Evolutionary conservation across 1,284 basidiomycete genomes (phyloP).

Genomic region (Sphagnurus paluster): DNA sequence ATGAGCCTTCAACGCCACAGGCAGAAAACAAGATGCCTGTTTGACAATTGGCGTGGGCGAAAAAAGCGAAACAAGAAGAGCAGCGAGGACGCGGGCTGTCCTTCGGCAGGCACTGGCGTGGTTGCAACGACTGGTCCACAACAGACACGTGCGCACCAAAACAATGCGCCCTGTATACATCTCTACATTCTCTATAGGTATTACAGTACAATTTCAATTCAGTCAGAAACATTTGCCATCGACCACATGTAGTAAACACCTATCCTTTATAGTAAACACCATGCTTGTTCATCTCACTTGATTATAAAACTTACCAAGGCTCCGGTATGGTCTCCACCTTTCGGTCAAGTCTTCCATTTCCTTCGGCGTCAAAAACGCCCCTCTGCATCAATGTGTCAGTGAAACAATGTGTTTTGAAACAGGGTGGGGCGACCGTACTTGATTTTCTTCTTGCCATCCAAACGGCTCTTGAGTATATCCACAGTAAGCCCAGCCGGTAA

Average conservation of each 20-base stretch:
- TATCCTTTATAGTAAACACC: slow-evolving; percentile 20
- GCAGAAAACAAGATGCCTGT: slow-evolving; percentile 13
- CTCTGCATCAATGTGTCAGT: slow-evolving; percentile 42
- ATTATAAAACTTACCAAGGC: slow-evolving; percentile 50
- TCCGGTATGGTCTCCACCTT: slow-evolving; percentile 79
- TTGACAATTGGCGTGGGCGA: slow-evolving; percentile 13
- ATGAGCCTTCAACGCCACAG: slow-evolving; percentile 12
- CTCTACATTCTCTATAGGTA: no score
- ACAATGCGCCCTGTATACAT: no score
- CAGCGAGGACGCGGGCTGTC: slow-evolving; percentile 14
- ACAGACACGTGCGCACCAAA: no score
- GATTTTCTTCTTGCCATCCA: slow-evolving; percentile 81
- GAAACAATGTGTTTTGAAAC: background rate
- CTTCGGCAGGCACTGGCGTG: slow-evolving; percentile 14
- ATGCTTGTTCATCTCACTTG: background rate
- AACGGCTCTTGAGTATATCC: slow-evolving; percentile 59
- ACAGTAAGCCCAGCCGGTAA: slow-evolving; percentile 66
- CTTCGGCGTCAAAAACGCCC: slow-evolving; percentile 72
- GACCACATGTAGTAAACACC: slow-evolving; percentile 65
- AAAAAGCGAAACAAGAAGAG: slow-evolving; percentile 15
- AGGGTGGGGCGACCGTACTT: slow-evolving; percentile 51
- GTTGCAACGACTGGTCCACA: slow-evolving; percentile 5
- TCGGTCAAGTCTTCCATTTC: slow-evolving; percentile 84
- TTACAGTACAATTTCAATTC: no score
- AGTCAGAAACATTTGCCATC: slow-evolving; percentile 34